phyloP scores from a whole-genome alignment of 2,329 filamentous ascomycete species.

The Fusarium newnesense region DNA sequence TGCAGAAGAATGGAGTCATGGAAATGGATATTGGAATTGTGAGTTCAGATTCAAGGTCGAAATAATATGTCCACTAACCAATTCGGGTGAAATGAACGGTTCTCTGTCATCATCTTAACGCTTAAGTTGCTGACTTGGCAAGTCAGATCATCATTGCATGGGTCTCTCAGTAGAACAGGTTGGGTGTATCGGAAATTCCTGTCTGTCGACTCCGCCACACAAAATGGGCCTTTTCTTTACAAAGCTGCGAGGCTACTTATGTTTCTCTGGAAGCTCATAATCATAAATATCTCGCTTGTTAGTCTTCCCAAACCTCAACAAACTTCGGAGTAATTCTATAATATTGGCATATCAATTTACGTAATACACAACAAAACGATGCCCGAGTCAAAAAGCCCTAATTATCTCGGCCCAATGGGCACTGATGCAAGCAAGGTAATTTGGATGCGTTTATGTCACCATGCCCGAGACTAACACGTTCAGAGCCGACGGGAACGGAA shows the following conservation, averaged over 20 bases:
- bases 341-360: not conserved
- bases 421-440: slow-evolving; percentile 3
- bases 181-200: too few species aligned
- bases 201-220: slow-evolving; percentile 1
- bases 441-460: not conserved
- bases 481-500: slow-evolving; percentile 17
- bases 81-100: not conserved
- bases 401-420: not conserved
- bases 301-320: not conserved
- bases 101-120: not conserved
- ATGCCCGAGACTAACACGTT: not conserved
- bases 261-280: not conserved
- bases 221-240: not conserved
- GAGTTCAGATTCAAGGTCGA: not conserved
- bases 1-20: not conserved
- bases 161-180: too few species aligned
- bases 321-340: not conserved
- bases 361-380: not conserved
- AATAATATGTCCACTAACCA: not conserved
- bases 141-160: not conserved
- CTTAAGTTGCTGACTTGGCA: not conserved
- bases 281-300: not conserved
- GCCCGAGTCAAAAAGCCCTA: not conserved
- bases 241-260: not conserved
- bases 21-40: not conserved